Conservation (phyloP, 2,329 filamentous ascomycete genomes). For the Chalaropsis ovoidea region DNA sequence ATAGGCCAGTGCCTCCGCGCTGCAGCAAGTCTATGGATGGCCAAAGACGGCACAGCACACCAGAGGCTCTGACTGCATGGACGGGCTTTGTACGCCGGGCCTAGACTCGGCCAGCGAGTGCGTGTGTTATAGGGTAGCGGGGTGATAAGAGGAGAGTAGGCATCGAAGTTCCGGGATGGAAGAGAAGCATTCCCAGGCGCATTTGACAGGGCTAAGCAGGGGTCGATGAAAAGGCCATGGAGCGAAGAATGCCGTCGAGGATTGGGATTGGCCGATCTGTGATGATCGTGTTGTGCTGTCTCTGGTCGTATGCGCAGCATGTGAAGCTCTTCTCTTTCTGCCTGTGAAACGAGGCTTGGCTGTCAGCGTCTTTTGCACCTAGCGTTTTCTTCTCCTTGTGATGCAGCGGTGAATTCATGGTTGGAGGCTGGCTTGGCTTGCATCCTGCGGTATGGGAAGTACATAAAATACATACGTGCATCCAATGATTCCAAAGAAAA, state of each 20-base stretch:
- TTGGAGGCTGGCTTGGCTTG: too few relatives aligned
- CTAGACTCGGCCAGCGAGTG: background rate
- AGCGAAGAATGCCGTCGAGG: background rate
- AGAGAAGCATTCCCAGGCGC: background rate
- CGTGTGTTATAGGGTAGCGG: background rate
- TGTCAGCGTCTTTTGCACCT: background rate
- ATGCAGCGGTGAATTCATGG: too few relatives aligned
- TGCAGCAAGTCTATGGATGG: background rate
- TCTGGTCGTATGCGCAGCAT: too few relatives aligned
- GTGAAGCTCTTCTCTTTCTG: background rate
- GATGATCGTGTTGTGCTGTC: background rate
- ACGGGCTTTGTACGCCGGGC: too few relatives aligned
- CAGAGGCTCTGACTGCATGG: too few relatives aligned
- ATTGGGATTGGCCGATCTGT: background rate
- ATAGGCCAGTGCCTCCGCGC: background rate
- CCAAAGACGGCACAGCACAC: background rate
- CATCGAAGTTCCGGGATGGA: background rate
- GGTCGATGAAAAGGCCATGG: background rate
- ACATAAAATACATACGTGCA: too few relatives aligned
- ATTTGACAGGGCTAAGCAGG: slow-evolving; percentile 2
- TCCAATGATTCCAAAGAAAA: too few relatives aligned
- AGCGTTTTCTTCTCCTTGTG: too few relatives aligned
- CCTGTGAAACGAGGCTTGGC: background rate
- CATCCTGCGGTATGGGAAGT: too few relatives aligned
- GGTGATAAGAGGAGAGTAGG: background rate